Evolutionary conservation across 768 basidiomycete genomes (phyloP).

Genomic region (Kwoniella newhampshirensis): DNA sequence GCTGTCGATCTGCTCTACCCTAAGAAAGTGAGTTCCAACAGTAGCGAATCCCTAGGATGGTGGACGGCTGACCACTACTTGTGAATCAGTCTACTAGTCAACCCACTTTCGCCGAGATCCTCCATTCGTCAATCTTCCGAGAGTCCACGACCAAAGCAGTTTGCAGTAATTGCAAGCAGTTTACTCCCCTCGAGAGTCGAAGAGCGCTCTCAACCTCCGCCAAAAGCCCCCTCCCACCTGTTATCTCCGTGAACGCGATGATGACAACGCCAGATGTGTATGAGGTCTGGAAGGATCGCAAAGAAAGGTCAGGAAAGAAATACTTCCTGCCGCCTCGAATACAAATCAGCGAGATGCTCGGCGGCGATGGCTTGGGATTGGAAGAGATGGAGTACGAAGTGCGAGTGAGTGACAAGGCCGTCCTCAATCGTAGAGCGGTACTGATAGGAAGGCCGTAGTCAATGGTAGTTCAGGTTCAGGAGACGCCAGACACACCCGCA

Average conservation of each 20-base stretch:
- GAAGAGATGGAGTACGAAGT: constrained; percentile 67
- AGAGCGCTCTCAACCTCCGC: constrained; percentile 62
- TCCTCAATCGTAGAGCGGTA: constrained; percentile 3
- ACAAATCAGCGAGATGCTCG: constrained; percentile 22
- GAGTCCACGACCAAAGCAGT: constrained; percentile 81
- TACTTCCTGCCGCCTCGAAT: constrained; percentile 34
- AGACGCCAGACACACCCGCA: constrained; percentile 65
- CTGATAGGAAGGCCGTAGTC: constrained; percentile 59
- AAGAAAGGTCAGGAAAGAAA: constrained; percentile 1
- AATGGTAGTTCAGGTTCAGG: constrained; percentile 73
- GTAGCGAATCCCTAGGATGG: neutral
- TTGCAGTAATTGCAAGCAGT: constrained; percentile 78
- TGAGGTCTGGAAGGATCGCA: constrained; percentile 70
- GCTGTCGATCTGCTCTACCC: constrained; percentile 85
- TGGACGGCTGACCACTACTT: neutral
- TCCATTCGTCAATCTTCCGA: constrained; percentile 73
- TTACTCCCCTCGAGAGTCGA: constrained; percentile 71
- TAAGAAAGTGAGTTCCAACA: constrained; percentile 62
- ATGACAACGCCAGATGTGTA: constrained; percentile 73
- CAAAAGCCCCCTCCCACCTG: constrained; percentile 64
- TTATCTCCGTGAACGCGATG: constrained; percentile 81
- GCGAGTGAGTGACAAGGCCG: constrained; percentile 59
- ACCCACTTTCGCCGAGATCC: constrained; percentile 63
- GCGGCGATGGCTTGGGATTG: constrained; percentile 29
- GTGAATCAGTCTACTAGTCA: neutral